These are phyloP conservation scores for Leccinum fuscescens DNA, from an alignment of 1,284 basidiomycete species.

Conservation along the genomic window DNA sequence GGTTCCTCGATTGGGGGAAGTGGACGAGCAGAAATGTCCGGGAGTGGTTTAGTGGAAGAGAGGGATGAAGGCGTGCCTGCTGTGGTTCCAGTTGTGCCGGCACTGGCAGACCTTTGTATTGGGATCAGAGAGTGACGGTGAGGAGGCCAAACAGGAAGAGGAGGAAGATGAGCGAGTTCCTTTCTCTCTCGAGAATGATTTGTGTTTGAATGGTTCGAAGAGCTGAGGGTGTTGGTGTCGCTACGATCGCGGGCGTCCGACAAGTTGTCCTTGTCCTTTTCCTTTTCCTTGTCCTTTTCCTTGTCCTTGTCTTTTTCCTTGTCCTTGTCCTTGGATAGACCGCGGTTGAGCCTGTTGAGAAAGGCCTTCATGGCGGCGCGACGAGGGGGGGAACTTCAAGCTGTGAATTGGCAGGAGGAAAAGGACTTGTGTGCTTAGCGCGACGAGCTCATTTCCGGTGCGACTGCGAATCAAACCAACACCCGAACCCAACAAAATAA, in stretches of 20 bases:
- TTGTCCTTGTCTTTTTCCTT: constrained; percentile 45
- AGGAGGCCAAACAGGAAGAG: constrained; percentile 56
- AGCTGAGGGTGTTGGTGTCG: constrained; percentile 34
- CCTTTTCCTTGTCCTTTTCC: constrained; percentile 42
- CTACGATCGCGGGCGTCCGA: constrained; percentile 31
- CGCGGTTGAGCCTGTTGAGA: constrained; percentile 69
- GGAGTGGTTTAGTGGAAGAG: constrained; percentile 64
- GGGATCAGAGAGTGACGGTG: constrained; percentile 22
- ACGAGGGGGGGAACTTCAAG: not conserved
- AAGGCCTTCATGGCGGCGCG: constrained; percentile 68
- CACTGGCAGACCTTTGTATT: constrained; percentile 32
- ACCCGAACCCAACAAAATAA: not conserved
- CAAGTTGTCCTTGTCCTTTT: constrained; percentile 33
- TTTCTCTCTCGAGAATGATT: constrained; percentile 43
- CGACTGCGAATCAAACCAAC: constrained; percentile 1
- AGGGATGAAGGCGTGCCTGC: constrained; percentile 48
- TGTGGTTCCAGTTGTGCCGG: constrained; percentile 35
- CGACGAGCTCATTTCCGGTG: constrained; percentile 24
- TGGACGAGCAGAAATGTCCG: constrained; percentile 55
- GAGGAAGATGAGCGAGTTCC: constrained; percentile 63
- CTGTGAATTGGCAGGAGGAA: constrained; percentile 5
- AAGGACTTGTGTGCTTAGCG: constrained; percentile 14
- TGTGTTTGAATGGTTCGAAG: constrained; percentile 25
- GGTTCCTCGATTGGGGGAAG: constrained; percentile 52
- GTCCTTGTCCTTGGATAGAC: constrained; percentile 56